Evolutionary conservation across 192 early-diverging fungal genomes (phyloP), one percentile per base, ranked within the genome.

Genomic region (Phycomyces blakesleeanus): DNA sequence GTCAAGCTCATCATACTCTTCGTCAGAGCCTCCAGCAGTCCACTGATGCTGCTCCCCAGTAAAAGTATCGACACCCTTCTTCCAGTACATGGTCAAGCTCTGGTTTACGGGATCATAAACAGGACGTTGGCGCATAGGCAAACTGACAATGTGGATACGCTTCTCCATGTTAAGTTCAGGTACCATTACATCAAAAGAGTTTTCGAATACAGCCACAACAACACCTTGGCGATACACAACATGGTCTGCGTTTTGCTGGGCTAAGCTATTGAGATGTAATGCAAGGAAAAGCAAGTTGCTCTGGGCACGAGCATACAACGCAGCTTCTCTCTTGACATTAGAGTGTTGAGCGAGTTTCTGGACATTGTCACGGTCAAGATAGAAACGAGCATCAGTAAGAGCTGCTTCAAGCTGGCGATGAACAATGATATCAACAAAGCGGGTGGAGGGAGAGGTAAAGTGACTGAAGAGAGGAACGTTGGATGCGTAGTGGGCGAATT

Each of bases 361-460:
- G 26, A 83, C 78, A 3, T 72, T 67, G 26, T 85, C 81, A 50
- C 76, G 73, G 56, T 75, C 75, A 53, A 85, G 38, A 61, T 81
- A 85, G 60, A 82, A 85, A 20, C 75, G 64, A 25, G 66, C 64
- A 16, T 82, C 80, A 82, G 68, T 15, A 18, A 61, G 68, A 41
- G 82, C 75, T 0, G 90, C 85, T 38, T 91, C 88, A 10, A 99
- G 71, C 61, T 93, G 78, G 6, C 97, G 85, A 67, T 99, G 95
- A 6, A 99, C 97, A 78, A 96, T 85, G 38, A 99, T 80, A 77
- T 98, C 96, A 42, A 93, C 87, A 74, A 95, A 99, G 12, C 97
- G 90, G 47, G 94, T 92, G 69, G 95, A 96, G 1, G 97, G 97
- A 9, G 91, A 91, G 8, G 97, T 97, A 64, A 99, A 99, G 66